Conservation (phyloP, 176 grass and related monocot genomes). For the Cenchrus purpureus region DNA sequence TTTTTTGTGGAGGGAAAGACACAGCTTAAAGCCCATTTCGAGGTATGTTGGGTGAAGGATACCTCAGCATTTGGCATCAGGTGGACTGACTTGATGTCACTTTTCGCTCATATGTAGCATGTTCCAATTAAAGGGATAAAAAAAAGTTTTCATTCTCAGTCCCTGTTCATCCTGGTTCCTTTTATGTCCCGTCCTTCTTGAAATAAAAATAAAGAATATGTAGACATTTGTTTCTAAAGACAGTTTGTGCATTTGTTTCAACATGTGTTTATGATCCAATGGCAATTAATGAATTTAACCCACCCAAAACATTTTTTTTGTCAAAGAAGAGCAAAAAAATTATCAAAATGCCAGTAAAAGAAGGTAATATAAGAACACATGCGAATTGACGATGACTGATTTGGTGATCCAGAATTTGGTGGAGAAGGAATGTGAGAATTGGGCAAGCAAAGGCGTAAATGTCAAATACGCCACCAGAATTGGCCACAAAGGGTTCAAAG, state of each 20-base stretch:
- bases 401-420: slow-evolving; percentile 61
- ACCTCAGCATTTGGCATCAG: slow-evolving; percentile 13
- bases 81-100: not conserved
- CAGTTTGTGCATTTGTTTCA: not conserved
- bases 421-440: slow-evolving; percentile 62
- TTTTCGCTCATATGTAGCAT: not conserved
- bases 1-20: not conserved
- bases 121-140: not conserved
- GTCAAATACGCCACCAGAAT: slow-evolving; percentile 59
- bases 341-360: too few relatives aligned
- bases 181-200: not conserved
- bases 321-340: too few relatives aligned
- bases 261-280: too few relatives aligned
- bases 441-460: slow-evolving; percentile 68
- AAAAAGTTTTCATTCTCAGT: not conserved
- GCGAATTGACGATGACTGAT: not conserved
- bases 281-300: too few relatives aligned
- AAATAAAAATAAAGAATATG: not conserved
- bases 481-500: slow-evolving; percentile 69
- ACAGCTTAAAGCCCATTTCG: not conserved
- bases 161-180: not conserved
- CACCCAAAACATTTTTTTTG: too few relatives aligned
- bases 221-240: not conserved
- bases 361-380: too few relatives aligned
- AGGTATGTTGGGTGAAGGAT: not conserved